Percentiles rank a stretch among this genome's conserved stretches.
phyloP scores from a whole-genome alignment of 228 moss, liverwort and hornwort genomes.

The Sphagnum magellanicum region DNA sequence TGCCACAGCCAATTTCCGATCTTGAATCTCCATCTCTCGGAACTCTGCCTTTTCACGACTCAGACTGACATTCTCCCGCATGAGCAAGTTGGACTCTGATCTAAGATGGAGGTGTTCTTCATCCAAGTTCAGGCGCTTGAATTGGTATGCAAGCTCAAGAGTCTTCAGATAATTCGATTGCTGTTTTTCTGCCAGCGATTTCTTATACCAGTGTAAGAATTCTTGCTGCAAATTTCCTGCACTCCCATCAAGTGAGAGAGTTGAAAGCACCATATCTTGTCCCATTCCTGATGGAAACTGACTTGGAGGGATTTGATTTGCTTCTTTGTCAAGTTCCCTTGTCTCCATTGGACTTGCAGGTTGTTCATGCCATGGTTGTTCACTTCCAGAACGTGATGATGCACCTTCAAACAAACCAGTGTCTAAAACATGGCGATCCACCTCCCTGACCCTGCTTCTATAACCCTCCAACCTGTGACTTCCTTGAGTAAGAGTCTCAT shows the following conservation, averaged over 20 bases:
- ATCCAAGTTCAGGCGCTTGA: conserved; percentile 52
- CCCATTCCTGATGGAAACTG: conserved; percentile 23
- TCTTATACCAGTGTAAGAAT: conserved; percentile 33
- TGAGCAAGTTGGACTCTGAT: conserved; percentile 59
- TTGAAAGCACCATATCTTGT: conserved; percentile 7
- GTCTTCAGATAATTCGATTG: conserved; percentile 45
- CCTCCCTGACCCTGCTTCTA: too few species aligned
- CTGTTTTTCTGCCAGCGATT: conserved; percentile 29
- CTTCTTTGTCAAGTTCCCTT: conserved; percentile 22
- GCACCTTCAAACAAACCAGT: not conserved
- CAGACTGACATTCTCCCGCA: conserved; percentile 68
- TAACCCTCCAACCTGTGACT: too few species aligned
- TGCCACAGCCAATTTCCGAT: conserved; percentile 52
- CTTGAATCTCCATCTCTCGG: conserved; percentile 64
- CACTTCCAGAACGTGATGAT: conserved; percentile 8
- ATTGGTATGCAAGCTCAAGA: conserved; percentile 53
- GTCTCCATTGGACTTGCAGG: conserved; percentile 15
- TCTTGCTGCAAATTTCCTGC: conserved; percentile 27
- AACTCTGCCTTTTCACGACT: conserved; percentile 53
- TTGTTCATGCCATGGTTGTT: not conserved
- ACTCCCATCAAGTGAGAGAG: conserved; percentile 11
- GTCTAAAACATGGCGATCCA: too few species aligned
- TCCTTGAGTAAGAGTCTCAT: too few species aligned
- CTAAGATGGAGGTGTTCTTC: conserved; percentile 64
- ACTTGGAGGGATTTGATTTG: conserved; percentile 14